A percentile compares a stretch with the other conserved stretches of the same genome.
These are phyloP conservation scores for Leccinum barrowsii DNA, from an alignment of 768 basidiomycete species.

Conservation along the genomic window DNA sequence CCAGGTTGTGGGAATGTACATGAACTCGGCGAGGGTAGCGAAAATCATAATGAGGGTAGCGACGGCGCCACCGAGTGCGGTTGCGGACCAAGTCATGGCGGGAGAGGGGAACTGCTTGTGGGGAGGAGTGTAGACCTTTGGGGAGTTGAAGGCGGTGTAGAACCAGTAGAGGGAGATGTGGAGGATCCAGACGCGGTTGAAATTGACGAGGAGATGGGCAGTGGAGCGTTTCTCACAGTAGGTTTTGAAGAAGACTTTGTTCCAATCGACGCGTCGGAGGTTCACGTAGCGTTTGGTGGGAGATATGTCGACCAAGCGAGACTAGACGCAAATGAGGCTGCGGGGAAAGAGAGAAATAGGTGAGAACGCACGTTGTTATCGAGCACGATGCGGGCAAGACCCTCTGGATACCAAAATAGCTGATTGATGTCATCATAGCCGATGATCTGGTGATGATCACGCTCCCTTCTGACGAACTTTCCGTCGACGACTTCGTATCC, in stretches of 20 bases:
- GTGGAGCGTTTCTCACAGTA: slow-evolving; percentile 95
- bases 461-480: slow-evolving; percentile 91
- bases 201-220: slow-evolving; percentile 94
- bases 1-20: slow-evolving; percentile 98
- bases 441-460: slow-evolving; percentile 91
- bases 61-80: slow-evolving; percentile 94
- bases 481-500: slow-evolving; percentile 95
- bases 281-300: slow-evolving; percentile 93
- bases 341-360: not conserved
- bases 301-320: slow-evolving; percentile 86
- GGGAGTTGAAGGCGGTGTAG: slow-evolving; percentile 97
- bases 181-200: slow-evolving; percentile 98
- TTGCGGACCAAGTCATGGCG: slow-evolving; percentile 93
- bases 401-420: slow-evolving; percentile 99
- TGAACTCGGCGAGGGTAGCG: slow-evolving; percentile 92
- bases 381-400: slow-evolving; percentile 88
- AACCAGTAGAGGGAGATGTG: slow-evolving; percentile 94
- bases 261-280: slow-evolving; percentile 91
- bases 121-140: slow-evolving; percentile 79
- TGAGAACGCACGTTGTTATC: slow-evolving; percentile 66
- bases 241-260: slow-evolving; percentile 96
- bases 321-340: slow-evolving; percentile 41
- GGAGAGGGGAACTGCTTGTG: slow-evolving; percentile 66
- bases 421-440: slow-evolving; percentile 99
- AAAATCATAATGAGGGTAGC: slow-evolving; percentile 90